These are phyloP conservation scores for Penicillium paxilli DNA, from an alignment of 495 filamentous ascomycete species.

Conservation along the genomic window DNA sequence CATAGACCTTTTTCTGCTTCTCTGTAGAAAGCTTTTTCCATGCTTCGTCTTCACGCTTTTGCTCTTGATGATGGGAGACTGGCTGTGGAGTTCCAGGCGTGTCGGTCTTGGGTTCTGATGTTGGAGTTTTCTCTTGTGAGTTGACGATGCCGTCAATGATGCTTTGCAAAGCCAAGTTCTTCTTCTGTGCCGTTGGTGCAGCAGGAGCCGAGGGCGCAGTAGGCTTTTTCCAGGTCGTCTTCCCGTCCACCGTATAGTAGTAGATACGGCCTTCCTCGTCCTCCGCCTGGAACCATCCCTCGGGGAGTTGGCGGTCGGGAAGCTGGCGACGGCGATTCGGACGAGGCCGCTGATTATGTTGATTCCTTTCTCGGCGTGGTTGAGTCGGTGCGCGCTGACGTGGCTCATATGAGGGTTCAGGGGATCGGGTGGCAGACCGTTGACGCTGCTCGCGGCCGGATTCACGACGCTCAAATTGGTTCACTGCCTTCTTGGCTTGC, in stretches of 20 bases:
- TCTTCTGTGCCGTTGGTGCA: conserved; percentile 64
- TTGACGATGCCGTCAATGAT: conserved; percentile 85
- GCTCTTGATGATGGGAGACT: conserved; percentile 55
- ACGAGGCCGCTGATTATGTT: conserved; percentile 57
- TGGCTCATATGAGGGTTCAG: conserved; percentile 52
- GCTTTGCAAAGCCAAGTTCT: conserved; percentile 69
- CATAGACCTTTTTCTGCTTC: conserved; percentile 90
- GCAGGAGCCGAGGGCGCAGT: conserved; percentile 62
- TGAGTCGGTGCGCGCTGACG: conserved; percentile 48
- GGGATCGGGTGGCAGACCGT: conserved; percentile 52
- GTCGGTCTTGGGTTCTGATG: conserved; percentile 52
- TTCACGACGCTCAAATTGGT: conserved; percentile 70
- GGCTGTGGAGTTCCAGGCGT: conserved; percentile 51
- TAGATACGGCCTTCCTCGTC: conserved; percentile 64
- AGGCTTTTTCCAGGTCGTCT: conserved; percentile 78
- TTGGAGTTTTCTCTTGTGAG: conserved; percentile 62
- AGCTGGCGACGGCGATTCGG: conserved; percentile 39
- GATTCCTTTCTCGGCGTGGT: conserved; percentile 60
- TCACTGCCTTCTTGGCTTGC: conserved; percentile 45
- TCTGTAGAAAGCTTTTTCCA: conserved; percentile 78
- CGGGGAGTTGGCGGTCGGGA: conserved; percentile 55
- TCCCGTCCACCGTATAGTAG: conserved; percentile 74
- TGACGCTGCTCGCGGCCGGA: conserved; percentile 61
- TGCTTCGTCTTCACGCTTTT: conserved; percentile 66
- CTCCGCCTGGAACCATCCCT: conserved; percentile 79